Evolutionary conservation across 2,329 filamentous ascomycete genomes (phyloP), one percentile per base, ranked within the genome.

Genomic region (Aspergillus brasiliensis): DNA sequence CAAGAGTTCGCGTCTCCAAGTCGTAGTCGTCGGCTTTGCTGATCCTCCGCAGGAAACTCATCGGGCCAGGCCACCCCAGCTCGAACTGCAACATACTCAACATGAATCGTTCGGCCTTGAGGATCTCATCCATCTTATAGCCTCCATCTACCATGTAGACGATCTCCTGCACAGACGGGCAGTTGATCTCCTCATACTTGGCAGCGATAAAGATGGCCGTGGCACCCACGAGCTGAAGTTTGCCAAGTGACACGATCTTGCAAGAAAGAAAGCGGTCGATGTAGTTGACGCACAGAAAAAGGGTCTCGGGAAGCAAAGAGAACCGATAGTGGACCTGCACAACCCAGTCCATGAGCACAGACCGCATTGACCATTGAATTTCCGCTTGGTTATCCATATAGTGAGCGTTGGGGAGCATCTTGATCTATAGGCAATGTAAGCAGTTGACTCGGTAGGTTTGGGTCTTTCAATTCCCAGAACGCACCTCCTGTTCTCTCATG

Each of bases 21-120:
- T 99, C 93, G 73, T 98, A 99, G 73, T 97, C 92, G 73, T 99
- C 95, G 13, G 95, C 95, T 81, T 98, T 98, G 87, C 94, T 98
- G 77, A 98, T 95, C 58, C 94, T 88, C 62, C 95, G 87, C 62
- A 99, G 83, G 79, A 99, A 99, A 81, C 92, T 97, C 94, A 99
- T 97, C 1, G 95, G 95, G 46, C 95, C 95, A n/a, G 95, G 95
- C 90, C 92, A 98, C 55, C 95, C 95, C 56, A 99, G 86, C 78
- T 97, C 92, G 73, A 97, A 99, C 69, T 92, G 86, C 56, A 99
- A 86, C 89, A 97, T 96, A 77, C 87, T 96, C 54, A 99, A 86
- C 93, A 99, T 99, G 81, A 97, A 98, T 11, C 93, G 89, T 79
- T 99, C 95, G 0, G 95, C 95, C 81, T 98, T 97, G 66, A 98